These are phyloP conservation scores for Trypanosomatidae sp. DNA, from an alignment of 208 protist genomes.

Conservation along the genomic window DNA sequence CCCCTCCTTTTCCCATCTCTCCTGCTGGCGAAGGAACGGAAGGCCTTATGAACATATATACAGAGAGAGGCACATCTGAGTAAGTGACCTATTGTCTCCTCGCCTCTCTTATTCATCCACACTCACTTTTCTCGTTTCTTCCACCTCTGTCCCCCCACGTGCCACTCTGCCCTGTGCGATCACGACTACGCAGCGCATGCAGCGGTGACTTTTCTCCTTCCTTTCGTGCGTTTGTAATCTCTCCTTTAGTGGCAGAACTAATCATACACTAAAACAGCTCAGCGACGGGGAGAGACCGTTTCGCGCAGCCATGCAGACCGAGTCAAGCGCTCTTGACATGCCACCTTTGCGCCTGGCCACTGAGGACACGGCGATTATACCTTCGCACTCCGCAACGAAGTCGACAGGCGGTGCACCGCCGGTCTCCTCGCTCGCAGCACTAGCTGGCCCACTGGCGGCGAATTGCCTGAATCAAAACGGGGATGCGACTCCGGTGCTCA, in stretches of 20 bases:
- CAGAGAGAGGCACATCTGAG: not conserved
- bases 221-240: not conserved
- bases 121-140: not conserved
- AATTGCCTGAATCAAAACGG: not conserved
- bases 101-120: not conserved
- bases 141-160: not conserved
- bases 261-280: not conserved
- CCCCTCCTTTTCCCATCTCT: not conserved
- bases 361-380: not conserved
- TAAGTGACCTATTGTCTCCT: not conserved
- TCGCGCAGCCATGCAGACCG: not conserved
- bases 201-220: not conserved
- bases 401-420: not conserved
- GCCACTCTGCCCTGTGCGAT: not conserved
- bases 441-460: not conserved
- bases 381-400: not conserved
- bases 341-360: not conserved
- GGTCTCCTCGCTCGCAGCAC: not conserved
- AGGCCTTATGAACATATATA: not conserved
- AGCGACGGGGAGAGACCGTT: not conserved
- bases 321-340: not conserved
- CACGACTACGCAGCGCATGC: not conserved
- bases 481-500: no score
- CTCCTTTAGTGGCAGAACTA: not conserved
- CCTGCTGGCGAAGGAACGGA: not conserved